phyloP scores from a whole-genome alignment of 306 rosid genomes.

The Prunus dulcis region DNA sequence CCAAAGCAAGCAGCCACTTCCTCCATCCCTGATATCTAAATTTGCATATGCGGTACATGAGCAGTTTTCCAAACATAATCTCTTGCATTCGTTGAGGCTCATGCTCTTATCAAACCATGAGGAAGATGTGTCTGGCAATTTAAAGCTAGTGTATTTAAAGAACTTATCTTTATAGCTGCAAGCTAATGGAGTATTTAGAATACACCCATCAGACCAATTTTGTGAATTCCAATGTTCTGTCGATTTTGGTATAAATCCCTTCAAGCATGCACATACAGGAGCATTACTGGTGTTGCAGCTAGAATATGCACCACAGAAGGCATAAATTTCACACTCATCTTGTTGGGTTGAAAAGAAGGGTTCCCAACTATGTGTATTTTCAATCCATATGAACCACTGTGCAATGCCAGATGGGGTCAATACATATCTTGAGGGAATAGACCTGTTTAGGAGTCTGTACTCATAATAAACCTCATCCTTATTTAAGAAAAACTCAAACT shows the following conservation, averaged over 20 bases:
- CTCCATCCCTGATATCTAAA: conserved; percentile 21
- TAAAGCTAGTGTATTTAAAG: conserved; percentile 11
- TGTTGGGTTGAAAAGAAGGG: background rate
- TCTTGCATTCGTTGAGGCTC: conserved; percentile 31
- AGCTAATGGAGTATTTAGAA: conserved; percentile 23
- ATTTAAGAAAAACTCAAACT: too few species aligned
- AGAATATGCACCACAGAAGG: conserved; percentile 41
- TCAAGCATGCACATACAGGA: conserved; percentile 45
- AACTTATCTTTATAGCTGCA: conserved; percentile 34
- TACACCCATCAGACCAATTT: conserved; percentile 41
- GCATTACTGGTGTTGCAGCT: conserved; percentile 17
- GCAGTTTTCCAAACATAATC: conserved; percentile 34
- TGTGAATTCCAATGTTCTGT: conserved; percentile 12
- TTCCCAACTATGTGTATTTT: background rate
- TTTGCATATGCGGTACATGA: conserved; percentile 48
- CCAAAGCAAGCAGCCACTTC: conserved; percentile 45
- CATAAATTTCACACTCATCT: conserved; percentile 37
- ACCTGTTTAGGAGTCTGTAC: conserved; percentile 28
- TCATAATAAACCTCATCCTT: conserved; percentile 31
- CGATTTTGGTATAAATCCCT: conserved; percentile 40
- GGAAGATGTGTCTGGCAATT: conserved; percentile 25
- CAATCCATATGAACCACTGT: conserved; percentile 17
- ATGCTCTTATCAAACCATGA: conserved; percentile 23
- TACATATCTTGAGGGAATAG: conserved; percentile 35
- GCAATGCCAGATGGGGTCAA: conserved; percentile 24